Percentiles rank a stretch among this genome's conserved stretches.
Conservation (phyloP, 768 basidiomycete genomes). For the Ramaria rubella region DNA sequence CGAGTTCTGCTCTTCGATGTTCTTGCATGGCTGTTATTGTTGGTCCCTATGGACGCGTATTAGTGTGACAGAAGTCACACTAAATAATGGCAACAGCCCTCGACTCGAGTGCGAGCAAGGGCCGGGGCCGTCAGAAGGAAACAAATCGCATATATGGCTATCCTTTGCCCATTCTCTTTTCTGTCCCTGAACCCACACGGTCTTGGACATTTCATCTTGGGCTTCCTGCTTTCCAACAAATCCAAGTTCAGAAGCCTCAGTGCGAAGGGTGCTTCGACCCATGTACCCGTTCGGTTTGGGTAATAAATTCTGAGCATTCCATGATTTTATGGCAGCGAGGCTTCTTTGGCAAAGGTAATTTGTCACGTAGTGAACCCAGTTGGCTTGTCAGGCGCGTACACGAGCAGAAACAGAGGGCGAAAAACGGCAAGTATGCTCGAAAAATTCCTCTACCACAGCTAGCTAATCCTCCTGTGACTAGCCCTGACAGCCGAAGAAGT, state of each 20-base stretch:
- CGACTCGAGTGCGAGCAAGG: constrained; percentile 33
- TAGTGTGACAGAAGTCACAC: not conserved
- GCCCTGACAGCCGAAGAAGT: constrained; percentile 87
- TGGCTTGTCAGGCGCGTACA: constrained; percentile 84
- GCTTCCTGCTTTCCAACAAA: constrained; percentile 38
- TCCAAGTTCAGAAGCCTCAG: constrained; percentile 60
- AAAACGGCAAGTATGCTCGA: constrained; percentile 48
- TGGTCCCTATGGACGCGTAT: not conserved
- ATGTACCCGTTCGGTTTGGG: constrained; percentile 83
- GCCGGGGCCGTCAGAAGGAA: constrained; percentile 48
- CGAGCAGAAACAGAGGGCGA: constrained; percentile 40
- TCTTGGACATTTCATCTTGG: constrained; percentile 41
- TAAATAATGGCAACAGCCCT: not conserved
- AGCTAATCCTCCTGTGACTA: constrained; percentile 20
- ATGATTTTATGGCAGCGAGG: constrained; percentile 79
- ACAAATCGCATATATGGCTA: constrained; percentile 63
- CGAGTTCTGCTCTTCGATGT: constrained; percentile 78
- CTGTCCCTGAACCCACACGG: constrained; percentile 32
- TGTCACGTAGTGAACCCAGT: constrained; percentile 91
- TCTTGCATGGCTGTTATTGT: constrained; percentile 41
- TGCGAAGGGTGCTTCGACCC: constrained; percentile 75
- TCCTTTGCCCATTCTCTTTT: constrained; percentile 58
- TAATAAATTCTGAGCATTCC: constrained; percentile 56
- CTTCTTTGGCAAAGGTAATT: constrained; percentile 95
- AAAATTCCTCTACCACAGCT: not conserved